Evolutionary conservation across 2,329 filamentous ascomycete species (phyloP), one percentile per base, ranked within the genome.

Genomic region (Teratosphaeria zuluensis): DNA sequence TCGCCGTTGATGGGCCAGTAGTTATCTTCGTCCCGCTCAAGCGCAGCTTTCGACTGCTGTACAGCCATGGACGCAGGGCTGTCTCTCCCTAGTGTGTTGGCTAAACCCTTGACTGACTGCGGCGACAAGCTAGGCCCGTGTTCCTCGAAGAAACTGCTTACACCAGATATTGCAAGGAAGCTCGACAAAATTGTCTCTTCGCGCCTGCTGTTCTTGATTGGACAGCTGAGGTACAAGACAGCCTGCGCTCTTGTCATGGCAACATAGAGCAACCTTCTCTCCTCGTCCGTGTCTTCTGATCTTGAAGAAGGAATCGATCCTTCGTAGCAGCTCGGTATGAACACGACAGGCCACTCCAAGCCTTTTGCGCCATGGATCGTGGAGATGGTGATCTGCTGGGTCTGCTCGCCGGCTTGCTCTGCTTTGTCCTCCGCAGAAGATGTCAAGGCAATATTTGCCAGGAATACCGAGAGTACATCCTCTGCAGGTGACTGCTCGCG

Each of bases 361-460:
- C 92, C 92, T 73, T 99, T 99, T 2, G 92, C 90, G 0, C 92
- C 91, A 70, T 99, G 92, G 11, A 99, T 96, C 0, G 92, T 99
- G 5, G 91, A 96, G 28, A 99, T 90, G 0, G 92, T 96, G 21
- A 97, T 84, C 65, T 89, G 80, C 38, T 74, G 68, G 1, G 73
- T 81, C 31, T 78, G 78, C 56, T 82, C 80, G 24, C 79, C 78
- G 2, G 81, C 78, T 2, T 82, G 79, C 9, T 83, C 80, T 28
- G 84, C 81, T 19, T 82, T 83, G n/a, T 73, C 67, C 65, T 90
- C 86, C 0, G 86, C 82, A 62, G 95, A 90, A 0, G 90, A 87
- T 2, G 90, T 88, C n/a, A 99, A 76, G 0, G 90, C 85, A 11
- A 96, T 86, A 66, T 96, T 96, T 11, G 90, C 86, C n/a, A 99